These are phyloP conservation scores for Biscutella auriculata DNA, from an alignment of 441 rosid genomes.

Conservation along the genomic window DNA sequence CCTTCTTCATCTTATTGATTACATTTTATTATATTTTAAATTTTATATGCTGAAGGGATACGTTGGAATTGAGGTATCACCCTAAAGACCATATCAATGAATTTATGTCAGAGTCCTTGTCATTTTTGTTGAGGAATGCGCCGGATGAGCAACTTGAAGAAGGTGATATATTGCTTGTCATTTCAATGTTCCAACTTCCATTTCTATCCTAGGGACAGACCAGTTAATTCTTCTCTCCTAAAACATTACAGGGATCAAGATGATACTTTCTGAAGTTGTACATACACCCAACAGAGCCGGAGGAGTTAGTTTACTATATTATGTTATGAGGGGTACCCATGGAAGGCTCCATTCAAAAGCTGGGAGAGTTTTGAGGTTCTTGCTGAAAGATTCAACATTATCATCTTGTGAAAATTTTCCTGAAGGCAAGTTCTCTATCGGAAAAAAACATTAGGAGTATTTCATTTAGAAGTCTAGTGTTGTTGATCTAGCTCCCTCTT, in stretches of 20 bases:
- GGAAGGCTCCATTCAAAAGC: slow-evolving; percentile 70
- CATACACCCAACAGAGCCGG: slow-evolving; percentile 41
- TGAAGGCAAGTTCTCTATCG: slow-evolving; percentile 44
- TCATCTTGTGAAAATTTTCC: slow-evolving; percentile 38
- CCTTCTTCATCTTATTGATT: not conserved
- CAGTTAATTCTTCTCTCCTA: slow-evolving; percentile 10
- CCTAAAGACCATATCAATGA: slow-evolving; percentile 55
- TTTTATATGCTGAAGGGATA: slow-evolving; percentile 39
- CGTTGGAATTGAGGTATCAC: slow-evolving; percentile 57
- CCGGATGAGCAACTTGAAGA: slow-evolving; percentile 38
- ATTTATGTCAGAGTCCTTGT: slow-evolving; percentile 65
- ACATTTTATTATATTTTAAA: not conserved
- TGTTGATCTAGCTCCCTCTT: not conserved
- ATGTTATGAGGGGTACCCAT: slow-evolving; percentile 56
- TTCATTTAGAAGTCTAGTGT: slow-evolving; percentile 1
- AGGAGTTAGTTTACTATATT: slow-evolving; percentile 50
- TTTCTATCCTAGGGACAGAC: not conserved
- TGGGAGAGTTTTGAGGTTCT: slow-evolving; percentile 33
- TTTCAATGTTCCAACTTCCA: not conserved
- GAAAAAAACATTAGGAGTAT: not conserved
- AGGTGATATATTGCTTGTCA: slow-evolving; percentile 36
- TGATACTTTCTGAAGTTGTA: slow-evolving; percentile 55
- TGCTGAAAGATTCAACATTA: slow-evolving; percentile 41
- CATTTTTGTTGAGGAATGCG: slow-evolving; percentile 86
- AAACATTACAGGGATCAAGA: slow-evolving; percentile 47